Percentiles rank a stretch among this genome's conserved stretches.
phyloP scores from a whole-genome alignment of 2,329 filamentous ascomycete genomes.

The Gnomoniopsis smithogilvyi region DNA sequence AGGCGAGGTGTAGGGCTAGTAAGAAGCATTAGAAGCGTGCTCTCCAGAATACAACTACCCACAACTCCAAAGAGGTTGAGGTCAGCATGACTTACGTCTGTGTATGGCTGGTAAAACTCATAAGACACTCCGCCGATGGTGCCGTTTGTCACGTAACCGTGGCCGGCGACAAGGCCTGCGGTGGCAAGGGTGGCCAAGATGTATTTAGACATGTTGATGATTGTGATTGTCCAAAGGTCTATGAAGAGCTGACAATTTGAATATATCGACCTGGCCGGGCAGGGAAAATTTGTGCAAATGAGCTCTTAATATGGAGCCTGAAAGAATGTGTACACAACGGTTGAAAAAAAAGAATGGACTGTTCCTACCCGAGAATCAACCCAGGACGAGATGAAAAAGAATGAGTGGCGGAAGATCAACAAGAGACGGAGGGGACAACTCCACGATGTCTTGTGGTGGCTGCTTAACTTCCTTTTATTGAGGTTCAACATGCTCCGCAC shows the following conservation, averaged over 20 bases:
- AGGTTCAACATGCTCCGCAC: not conserved
- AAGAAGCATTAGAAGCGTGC: not conserved
- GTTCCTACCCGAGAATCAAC: not conserved
- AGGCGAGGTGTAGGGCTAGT: constrained; percentile 1
- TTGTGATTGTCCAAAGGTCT: not conserved
- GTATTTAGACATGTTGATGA: not conserved
- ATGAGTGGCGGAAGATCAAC: not conserved
- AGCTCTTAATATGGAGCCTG: not conserved
- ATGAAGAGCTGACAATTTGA: not conserved
- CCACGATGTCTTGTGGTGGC: not conserved
- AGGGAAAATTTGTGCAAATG: not conserved
- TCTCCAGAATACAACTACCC: too few species aligned
- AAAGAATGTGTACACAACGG: not conserved
- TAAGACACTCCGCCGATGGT: not conserved
- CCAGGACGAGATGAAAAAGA: not conserved
- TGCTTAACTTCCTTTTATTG: not conserved
- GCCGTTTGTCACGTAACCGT: constrained; percentile 2
- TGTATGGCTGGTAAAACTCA: constrained; percentile 21
- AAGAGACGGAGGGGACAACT: not conserved
- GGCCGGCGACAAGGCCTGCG: not conserved
- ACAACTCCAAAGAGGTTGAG: too few species aligned
- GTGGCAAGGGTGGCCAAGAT: not conserved
- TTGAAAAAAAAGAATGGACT: constrained; percentile 1
- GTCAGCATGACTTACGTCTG: not conserved
- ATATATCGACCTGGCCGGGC: not conserved